phyloP scores from a whole-genome alignment of 352 stramenopile genomes.

The Phytophthora gonapodyides region DNA sequence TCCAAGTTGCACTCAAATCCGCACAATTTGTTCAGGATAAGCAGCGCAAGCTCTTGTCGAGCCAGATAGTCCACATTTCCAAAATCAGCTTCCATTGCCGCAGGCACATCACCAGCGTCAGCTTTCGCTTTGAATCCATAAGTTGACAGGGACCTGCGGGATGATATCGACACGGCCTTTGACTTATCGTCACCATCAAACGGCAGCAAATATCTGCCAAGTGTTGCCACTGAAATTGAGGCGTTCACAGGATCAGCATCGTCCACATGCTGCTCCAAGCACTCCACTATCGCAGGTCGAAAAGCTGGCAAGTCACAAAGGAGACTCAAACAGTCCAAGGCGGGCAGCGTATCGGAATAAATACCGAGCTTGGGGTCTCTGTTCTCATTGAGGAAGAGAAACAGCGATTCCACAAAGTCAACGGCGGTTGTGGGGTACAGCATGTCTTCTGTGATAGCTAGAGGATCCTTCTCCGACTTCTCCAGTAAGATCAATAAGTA shows the following conservation, averaged over 20 bases:
- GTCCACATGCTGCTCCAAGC: conserved; percentile 67
- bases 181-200: conserved; percentile 61
- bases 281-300: conserved; percentile 57
- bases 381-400: conserved; percentile 83
- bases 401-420: conserved; percentile 68
- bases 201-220: conserved; percentile 75
- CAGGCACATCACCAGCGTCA: conserved; percentile 33
- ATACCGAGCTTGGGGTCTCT: conserved; percentile 70
- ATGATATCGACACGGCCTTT: conserved; percentile 77
- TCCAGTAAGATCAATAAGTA: conserved; percentile 74
- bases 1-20: conserved; percentile 74
- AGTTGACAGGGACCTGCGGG: conserved; percentile 67
- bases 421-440: conserved; percentile 58
- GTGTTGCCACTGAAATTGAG: conserved; percentile 73
- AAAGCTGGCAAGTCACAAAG: conserved; percentile 70
- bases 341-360: conserved; percentile 78
- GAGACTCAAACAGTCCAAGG: conserved; percentile 71
- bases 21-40: conserved; percentile 85
- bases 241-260: conserved; percentile 65
- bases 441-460: conserved; percentile 53
- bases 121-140: conserved; percentile 71
- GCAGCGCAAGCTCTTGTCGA: conserved; percentile 72
- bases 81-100: conserved; percentile 69
- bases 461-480: conserved; percentile 56
- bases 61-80: conserved; percentile 78